Evolutionary conservation across 768 basidiomycete species (phyloP).

Genomic region (Collybia sordida): DNA sequence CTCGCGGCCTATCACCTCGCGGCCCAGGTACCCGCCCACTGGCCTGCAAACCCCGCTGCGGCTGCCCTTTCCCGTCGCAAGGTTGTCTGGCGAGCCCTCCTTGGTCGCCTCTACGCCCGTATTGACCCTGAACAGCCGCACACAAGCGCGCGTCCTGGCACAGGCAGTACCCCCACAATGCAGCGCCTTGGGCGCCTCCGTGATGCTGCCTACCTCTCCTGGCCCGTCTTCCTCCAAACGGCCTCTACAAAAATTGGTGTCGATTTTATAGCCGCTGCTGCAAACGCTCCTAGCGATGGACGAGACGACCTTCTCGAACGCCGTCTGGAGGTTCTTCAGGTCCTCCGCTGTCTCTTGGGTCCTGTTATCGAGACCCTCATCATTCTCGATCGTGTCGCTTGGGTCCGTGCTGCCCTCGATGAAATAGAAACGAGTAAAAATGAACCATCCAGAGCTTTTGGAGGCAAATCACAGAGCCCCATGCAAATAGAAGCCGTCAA

Average conservation of each 20-base stretch:
- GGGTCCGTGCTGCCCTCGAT: conserved; percentile 47
- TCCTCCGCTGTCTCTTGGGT: conserved; percentile 67
- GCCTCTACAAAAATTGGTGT: conserved; percentile 28
- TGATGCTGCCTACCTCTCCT: conserved; percentile 47
- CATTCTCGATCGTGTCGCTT: conserved; percentile 58
- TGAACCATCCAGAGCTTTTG: conserved; percentile 1
- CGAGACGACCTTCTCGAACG: conserved; percentile 27
- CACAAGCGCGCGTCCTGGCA: conserved; percentile 12
- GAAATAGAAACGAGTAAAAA: background rate
- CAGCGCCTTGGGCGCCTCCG: conserved; percentile 48
- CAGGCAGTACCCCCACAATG: conserved; percentile 40
- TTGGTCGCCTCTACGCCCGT: conserved; percentile 28
- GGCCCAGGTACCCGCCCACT: conserved; percentile 65
- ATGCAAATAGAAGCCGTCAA: conserved; percentile 49
- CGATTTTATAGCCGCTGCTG: conserved; percentile 11
- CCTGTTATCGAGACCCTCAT: conserved; percentile 68
- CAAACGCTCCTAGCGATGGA: conserved; percentile 3
- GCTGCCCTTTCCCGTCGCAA: conserved; percentile 61
- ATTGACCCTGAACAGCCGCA: conserved; percentile 8
- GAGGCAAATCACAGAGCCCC: background rate
- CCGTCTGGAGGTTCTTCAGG: conserved; percentile 58
- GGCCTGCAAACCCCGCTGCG: conserved; percentile 42
- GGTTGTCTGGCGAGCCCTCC: conserved; percentile 69
- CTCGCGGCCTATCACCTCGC: conserved; percentile 66
- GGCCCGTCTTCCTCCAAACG: conserved; percentile 42